Percentiles rank a stretch among this genome's conserved stretches.
Evolutionary conservation across 2,329 filamentous ascomycete genomes (phyloP).

Genomic region (Aureobasidium sp.): DNA sequence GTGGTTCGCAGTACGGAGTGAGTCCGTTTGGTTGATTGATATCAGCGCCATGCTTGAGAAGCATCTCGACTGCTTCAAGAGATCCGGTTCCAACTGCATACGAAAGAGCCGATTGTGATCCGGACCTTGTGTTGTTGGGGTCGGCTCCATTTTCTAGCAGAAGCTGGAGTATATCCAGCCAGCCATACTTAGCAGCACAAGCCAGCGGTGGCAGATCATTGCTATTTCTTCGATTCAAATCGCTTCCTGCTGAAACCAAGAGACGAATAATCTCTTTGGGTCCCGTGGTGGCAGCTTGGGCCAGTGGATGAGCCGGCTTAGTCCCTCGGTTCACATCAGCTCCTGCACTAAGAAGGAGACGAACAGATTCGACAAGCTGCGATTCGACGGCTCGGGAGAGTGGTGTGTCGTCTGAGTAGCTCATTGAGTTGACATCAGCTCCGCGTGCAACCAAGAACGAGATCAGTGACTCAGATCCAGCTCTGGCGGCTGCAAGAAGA

Average conservation of each 20-base stretch:
- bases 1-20: background rate
- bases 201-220: background rate
- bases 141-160: background rate
- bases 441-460: background rate
- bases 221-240: too few relatives aligned
- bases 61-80: too few relatives aligned
- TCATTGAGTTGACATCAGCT: background rate
- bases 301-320: too few relatives aligned
- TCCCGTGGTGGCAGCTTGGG: too few relatives aligned
- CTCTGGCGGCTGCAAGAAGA: background rate
- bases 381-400: background rate
- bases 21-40: background rate
- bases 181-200: background rate
- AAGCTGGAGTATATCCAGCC: background rate
- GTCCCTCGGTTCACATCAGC: background rate
- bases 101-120: too few relatives aligned
- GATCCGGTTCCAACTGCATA: too few relatives aligned
- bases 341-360: background rate
- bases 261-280: too few relatives aligned
- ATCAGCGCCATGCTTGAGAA: background rate
- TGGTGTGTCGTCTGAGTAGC: background rate
- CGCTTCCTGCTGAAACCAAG: too few relatives aligned
- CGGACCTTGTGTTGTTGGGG: too few relatives aligned
- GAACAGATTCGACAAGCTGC: background rate
- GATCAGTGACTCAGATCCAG: background rate